Evolutionary conservation across 176 grass and related monocot species (phyloP).

Genomic region (Chrysopogon serrulatus): DNA sequence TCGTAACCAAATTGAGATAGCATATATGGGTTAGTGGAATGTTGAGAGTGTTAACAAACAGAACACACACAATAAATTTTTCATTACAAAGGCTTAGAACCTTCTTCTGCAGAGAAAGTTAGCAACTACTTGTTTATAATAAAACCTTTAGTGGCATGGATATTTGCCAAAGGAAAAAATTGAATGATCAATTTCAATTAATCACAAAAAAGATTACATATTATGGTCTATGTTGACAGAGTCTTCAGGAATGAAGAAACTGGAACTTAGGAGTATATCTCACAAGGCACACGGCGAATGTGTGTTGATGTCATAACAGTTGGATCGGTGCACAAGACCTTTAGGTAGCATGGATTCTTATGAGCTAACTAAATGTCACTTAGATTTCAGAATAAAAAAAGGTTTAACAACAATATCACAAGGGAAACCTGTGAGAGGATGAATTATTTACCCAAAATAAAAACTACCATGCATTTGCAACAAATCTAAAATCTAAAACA

Average conservation of each 20-base stretch:
- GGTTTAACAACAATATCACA: not conserved
- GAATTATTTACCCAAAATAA: not conserved
- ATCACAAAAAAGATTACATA: not conserved
- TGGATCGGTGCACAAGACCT: not conserved
- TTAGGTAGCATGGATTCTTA: no score
- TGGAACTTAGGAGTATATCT: not conserved
- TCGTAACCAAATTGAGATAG: conserved; percentile 23
- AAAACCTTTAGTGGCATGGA: conserved; percentile 5
- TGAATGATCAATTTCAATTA: not conserved
- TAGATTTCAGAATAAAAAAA: not conserved
- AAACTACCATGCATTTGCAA: not conserved
- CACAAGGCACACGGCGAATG: not conserved
- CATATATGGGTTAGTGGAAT: conserved; percentile 7
- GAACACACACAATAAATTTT: not conserved
- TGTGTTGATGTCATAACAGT: not conserved
- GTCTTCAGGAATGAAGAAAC: not conserved
- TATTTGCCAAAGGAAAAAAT: not conserved
- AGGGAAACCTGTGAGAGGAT: not conserved
- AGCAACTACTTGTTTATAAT: not conserved
- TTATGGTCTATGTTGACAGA: not conserved
- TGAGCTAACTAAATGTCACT: not conserved
- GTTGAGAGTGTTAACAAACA: not conserved
- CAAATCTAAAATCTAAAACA: not conserved
- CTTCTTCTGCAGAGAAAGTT: not conserved
- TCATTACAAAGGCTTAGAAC: not conserved